phyloP scores from a whole-genome alignment of 345 rosid genomes.

The Citrus medica region DNA sequence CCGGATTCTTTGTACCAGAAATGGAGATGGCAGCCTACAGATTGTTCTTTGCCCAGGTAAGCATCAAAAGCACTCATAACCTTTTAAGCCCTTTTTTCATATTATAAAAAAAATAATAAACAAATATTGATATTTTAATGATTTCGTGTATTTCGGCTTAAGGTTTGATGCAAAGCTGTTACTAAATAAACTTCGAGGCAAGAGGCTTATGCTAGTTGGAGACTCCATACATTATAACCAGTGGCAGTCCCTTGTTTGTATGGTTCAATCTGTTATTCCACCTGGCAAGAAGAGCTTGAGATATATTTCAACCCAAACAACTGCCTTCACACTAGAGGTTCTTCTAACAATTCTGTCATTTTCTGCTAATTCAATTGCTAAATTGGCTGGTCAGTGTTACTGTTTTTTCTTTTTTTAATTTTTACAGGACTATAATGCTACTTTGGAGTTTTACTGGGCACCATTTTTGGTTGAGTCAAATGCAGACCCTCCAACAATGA shows the following conservation, averaged over 20 bases:
- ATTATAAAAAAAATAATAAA: too few species aligned
- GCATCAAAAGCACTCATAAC: not conserved
- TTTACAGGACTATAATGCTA: constrained; percentile 52
- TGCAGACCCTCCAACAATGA: constrained; percentile 47
- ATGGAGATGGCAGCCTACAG: constrained; percentile 96
- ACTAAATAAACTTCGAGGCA: constrained; percentile 54
- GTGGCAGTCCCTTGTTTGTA: constrained; percentile 68
- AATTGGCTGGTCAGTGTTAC: not conserved
- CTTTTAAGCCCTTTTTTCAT: not conserved
- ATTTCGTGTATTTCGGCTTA: constrained; percentile 1
- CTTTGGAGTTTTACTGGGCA: constrained; percentile 64
- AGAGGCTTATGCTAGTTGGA: constrained; percentile 67
- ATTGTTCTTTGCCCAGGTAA: constrained; percentile 82
- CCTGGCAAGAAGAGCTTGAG: constrained; percentile 36
- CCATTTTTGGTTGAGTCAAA: constrained; percentile 66
- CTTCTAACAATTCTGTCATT: not conserved
- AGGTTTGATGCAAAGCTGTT: constrained; percentile 54
- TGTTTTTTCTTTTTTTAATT: not conserved
- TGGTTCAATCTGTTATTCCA: constrained; percentile 48
- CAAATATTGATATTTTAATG: not conserved
- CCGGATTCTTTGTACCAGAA: constrained; percentile 73
- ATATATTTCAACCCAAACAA: constrained; percentile 27
- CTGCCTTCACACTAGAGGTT: constrained; percentile 44
- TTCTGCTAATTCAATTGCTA: not conserved
- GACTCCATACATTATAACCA: constrained; percentile 64